Evolutionary conservation across 495 filamentous ascomycete genomes (phyloP), one percentile per base, ranked within the genome.

Genomic region (Tricharina praecox): DNA sequence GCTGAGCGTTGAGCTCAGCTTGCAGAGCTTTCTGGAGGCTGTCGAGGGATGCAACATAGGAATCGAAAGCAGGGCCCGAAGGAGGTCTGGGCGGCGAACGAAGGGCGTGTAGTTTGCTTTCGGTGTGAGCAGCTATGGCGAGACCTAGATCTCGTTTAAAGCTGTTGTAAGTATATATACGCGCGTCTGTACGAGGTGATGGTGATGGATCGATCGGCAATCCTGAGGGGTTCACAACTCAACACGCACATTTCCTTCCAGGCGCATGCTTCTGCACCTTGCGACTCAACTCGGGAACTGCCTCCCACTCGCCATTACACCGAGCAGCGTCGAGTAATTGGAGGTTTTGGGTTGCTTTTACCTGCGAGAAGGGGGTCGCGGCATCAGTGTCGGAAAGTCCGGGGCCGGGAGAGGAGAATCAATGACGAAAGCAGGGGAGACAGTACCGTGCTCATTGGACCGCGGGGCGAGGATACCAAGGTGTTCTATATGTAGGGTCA

Each of bases 201-300:
- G n/a, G n/a, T n/a, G n/a, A n/a, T n/a, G n/a, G n/a, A n/a, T n/a
- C n/a, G n/a, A n/a, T n/a, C n/a, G n/a, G n/a, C n/a, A n/a, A n/a
- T n/a, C n/a, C 23, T 18, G 15, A 48, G 15, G 16, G 19, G 18
- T 39, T 45, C 30, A 56, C 46, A 48, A 21, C 10, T n/a, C 23
- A 34, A 36, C 15, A 48, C 72, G 49, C 78, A 95, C 90, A 95
- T 61, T 72, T 73, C 57, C 81, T 77, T 25, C 87, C 77, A 37
- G 85, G 80, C 50, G 85, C 84, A 73, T 96, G 88, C 59, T 96
- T 95, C 55, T 76, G 80, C 50, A 95, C 74, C 65, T 97, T 96
- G 54, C 85, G 75, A 54, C 82, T 76, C 50, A 93, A 68, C 66
- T 95, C 90, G 23, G 81, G 81, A n/a, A 95, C 72, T 23, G 81